Evolutionary conservation across 169 alveolate species (phyloP).

Genomic region (Eimeria necatrix): DNA sequence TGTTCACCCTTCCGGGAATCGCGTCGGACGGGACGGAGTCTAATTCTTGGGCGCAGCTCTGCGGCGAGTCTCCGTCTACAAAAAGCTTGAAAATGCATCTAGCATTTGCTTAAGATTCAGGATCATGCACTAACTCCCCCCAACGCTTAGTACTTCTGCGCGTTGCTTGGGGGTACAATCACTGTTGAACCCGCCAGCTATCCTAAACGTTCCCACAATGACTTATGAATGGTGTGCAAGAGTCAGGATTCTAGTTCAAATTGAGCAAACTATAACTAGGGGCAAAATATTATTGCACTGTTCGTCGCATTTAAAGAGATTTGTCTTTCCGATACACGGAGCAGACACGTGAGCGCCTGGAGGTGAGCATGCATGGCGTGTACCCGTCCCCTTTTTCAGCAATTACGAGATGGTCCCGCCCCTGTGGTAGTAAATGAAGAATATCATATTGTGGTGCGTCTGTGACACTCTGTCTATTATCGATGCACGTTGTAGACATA

Average conservation of each 20-base stretch:
- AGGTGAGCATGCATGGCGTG: background rate
- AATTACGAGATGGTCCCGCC: no score
- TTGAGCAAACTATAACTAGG: background rate
- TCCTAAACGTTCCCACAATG: background rate
- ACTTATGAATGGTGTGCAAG: background rate
- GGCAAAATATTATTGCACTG: background rate
- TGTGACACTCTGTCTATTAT: no score
- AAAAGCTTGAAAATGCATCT: background rate
- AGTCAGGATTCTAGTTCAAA: constrained; percentile 2
- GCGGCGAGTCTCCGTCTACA: background rate
- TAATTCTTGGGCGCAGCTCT: background rate
- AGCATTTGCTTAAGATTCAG: background rate
- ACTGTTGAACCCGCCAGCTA: constrained; percentile 8
- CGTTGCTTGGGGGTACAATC: background rate
- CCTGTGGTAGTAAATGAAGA: no score
- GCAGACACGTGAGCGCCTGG: constrained; percentile 6
- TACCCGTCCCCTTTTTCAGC: no score
- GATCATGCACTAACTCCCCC: no score
- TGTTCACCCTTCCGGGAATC: background rate
- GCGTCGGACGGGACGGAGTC: background rate
- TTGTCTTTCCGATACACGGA: background rate
- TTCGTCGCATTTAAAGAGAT: constrained; percentile 12
- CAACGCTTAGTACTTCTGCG: background rate
- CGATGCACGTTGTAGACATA: no score
- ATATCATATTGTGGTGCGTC: no score